Evolutionary conservation across 129 eudicot genomes (phyloP), one percentile per base, ranked within the genome.

Genomic region (Flaveria trinervia): DNA sequence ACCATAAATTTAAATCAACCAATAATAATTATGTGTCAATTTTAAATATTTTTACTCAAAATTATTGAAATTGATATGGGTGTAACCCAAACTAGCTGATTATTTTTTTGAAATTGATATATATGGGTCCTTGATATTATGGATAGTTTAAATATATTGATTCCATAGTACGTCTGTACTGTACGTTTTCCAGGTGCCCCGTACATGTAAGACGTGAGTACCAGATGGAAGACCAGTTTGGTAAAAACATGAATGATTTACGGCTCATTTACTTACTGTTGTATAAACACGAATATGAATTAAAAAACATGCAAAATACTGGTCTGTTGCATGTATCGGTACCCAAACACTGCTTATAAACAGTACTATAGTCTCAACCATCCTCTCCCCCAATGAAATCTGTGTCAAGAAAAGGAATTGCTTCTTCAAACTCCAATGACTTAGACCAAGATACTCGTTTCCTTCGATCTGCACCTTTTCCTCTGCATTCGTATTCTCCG

Each of bases 401-500:
- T 59, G 84, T 81, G 60, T 83, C 89, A 18, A 89, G 80, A 75
- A 79, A 91, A 15, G 86, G 90, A 73, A 75, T 75, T 45, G 86
- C 97, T 65, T 89, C 88, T 1, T 16, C 9, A 61, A 73, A 65
- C 43, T 39, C 84, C 30, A 91, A 71, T 5, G 88, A 84, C 77
- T 84, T 89, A 1, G 97, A 84, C 97, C 94, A 89, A 6, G 82
- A 65, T 3, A 80, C 98, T 25, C 94, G 56, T 49, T 76, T 52
- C 28, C 49, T 81, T 68, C 89, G 82, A 56, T 89, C 83, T 22
- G 99, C 97, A 33, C 99, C 99, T 75, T 71, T 82, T 20, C 99
- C 99, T 49, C 72, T 86, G 83, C 96, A 87, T 68, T 81, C 70
- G 33, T 73, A 91, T 69, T 95, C 99, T 50, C 99, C 97, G 59